A percentile compares a stretch with the other conserved stretches of the same genome.
Evolutionary conservation across 148 eudicot genomes (phyloP).

Genomic region (Cornus suecica): DNA sequence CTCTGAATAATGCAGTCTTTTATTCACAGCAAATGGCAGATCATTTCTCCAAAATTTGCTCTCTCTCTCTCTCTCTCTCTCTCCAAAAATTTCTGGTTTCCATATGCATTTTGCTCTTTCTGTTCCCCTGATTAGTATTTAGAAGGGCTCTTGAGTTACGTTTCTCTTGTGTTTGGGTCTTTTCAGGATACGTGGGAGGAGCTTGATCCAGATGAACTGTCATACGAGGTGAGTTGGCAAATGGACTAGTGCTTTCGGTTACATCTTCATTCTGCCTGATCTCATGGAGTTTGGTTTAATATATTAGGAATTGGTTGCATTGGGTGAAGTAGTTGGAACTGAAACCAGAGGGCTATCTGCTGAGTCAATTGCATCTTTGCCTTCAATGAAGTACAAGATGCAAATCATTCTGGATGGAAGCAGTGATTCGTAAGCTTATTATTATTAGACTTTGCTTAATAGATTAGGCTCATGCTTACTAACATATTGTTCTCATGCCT

Average conservation of each 20-base stretch:
- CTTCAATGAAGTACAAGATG: conserved; percentile 64
- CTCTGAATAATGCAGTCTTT: background rate
- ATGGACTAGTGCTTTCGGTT: conserved; percentile 7
- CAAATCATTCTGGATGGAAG: conserved; percentile 52
- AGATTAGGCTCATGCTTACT: background rate
- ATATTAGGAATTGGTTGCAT: conserved; percentile 65
- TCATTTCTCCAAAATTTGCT: background rate
- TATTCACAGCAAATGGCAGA: background rate
- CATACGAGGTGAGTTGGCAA: conserved; percentile 69
- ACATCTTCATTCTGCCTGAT: background rate
- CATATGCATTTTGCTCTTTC: background rate
- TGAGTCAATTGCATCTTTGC: conserved; percentile 81
- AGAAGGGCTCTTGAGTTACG: background rate
- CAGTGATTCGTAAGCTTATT: conserved; percentile 62
- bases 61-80: background rate
- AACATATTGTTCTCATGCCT: conserved; percentile 19
- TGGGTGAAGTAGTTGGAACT: conserved; percentile 94
- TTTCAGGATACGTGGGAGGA: conserved; percentile 93
- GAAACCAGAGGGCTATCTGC: conserved; percentile 93
- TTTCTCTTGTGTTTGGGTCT: conserved; percentile 4
- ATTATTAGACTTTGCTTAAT: background rate
- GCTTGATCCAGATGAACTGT: conserved; percentile 94
- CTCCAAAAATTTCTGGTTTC: background rate
- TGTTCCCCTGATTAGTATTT: background rate
- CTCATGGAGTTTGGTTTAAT: conserved; percentile 18